Evolutionary conservation across 108 stramenopile species (phyloP).

Genomic region (Cyclotella atomus): DNA sequence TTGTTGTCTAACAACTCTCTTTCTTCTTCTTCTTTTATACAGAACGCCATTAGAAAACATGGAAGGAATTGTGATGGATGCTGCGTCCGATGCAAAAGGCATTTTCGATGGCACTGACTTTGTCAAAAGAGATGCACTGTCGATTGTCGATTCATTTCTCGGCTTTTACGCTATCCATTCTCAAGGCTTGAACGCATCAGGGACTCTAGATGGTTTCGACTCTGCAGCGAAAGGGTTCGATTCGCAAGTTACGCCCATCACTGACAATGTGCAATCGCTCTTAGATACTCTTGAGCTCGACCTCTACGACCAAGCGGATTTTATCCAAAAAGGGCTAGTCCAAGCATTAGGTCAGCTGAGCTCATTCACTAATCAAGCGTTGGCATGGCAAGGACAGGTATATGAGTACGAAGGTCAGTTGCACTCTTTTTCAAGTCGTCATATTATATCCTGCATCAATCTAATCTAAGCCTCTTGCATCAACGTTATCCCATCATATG

Average conservation of each 20-base stretch:
- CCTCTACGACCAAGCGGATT: conserved; percentile 40
- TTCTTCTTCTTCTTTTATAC: no score
- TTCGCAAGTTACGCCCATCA: conserved; percentile 42
- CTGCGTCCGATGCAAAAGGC: conserved; percentile 42
- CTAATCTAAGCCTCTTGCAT: no score
- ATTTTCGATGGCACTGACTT: conserved; percentile 54
- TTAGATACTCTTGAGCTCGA: conserved; percentile 53
- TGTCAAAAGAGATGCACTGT: conserved; percentile 34
- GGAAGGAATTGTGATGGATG: conserved; percentile 32
- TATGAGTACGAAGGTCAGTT: conserved; percentile 32
- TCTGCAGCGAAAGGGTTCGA: conserved; percentile 40
- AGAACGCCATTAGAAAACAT: conserved; percentile 47
- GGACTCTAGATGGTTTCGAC: conserved; percentile 23
- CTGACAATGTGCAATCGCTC: conserved; percentile 39
- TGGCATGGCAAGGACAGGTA: conserved; percentile 29
- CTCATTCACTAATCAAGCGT: conserved; percentile 10
- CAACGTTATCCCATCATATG: no score
- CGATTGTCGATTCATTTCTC: conserved; percentile 43
- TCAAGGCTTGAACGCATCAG: conserved; percentile 30
- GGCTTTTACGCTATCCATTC: conserved; percentile 38
- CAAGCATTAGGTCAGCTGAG: conserved; percentile 41
- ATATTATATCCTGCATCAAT: no score
- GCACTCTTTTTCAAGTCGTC: no score
- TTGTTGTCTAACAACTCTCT: no score
- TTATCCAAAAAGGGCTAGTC: conserved; percentile 31